These are phyloP conservation scores for Fomitopsis betulina DNA, from an alignment of 1,284 basidiomycete genomes.

Conservation along the genomic window DNA sequence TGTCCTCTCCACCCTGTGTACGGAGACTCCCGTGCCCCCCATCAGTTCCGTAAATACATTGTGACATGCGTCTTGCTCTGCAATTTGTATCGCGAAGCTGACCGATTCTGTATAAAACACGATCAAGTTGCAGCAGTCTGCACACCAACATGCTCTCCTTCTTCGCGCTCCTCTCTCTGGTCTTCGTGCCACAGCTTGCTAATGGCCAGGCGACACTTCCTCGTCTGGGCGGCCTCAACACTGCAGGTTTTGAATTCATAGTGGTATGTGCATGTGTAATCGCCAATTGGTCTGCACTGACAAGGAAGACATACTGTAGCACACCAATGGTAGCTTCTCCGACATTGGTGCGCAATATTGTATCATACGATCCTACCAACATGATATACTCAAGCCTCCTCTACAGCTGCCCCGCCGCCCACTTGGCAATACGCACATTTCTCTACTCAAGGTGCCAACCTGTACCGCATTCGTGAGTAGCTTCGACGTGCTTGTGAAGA, in stretches of 20 bases:
- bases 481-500: background rate
- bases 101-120: no score
- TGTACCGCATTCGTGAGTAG: slow-evolving; percentile 38
- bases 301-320: slow-evolving; percentile 10
- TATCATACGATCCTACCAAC: background rate
- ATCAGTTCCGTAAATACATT: no score
- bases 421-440: slow-evolving; percentile 40
- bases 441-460: slow-evolving; percentile 39
- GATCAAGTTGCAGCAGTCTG: slow-evolving; percentile 8
- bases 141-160: slow-evolving; percentile 12
- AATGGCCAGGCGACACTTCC: background rate
- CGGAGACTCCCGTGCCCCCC: no score
- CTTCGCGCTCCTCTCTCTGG: slow-evolving; percentile 19
- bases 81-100: no score
- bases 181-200: slow-evolving; percentile 8
- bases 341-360: slow-evolving; percentile 22
- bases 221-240: slow-evolving; percentile 38
- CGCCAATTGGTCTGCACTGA: background rate
- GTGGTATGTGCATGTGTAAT: slow-evolving; percentile 20
- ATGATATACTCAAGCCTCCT: background rate
- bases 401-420: slow-evolving; percentile 28
- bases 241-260: slow-evolving; percentile 33
- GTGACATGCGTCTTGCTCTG: no score
- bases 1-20: no score
- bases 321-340: slow-evolving; percentile 40